Evolutionary conservation across 2,329 filamentous ascomycete genomes (phyloP).

Genomic region (Xylaria sp.): DNA sequence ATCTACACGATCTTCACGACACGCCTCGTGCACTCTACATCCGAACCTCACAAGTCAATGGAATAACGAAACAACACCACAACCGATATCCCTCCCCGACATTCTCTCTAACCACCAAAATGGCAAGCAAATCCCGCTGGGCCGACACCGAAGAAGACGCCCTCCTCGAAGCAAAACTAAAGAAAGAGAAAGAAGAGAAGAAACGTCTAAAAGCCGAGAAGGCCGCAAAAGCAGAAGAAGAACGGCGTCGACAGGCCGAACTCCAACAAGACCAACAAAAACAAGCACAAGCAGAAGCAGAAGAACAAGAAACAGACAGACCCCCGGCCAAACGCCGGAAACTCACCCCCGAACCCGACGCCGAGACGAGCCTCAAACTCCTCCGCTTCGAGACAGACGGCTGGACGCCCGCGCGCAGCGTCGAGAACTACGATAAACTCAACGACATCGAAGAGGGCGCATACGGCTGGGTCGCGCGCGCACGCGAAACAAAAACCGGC

Average conservation of each 20-base stretch:
- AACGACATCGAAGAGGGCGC: constrained; percentile 98
- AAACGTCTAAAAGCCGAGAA: constrained; percentile 78
- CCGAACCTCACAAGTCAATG: not conserved
- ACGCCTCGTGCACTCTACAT: no score
- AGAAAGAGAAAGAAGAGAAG: constrained; percentile 83
- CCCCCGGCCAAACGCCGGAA: constrained; percentile 59
- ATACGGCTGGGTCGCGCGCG: constrained; percentile 90
- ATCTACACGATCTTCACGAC: not conserved
- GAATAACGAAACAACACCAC: constrained; percentile 9
- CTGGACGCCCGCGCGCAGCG: constrained; percentile 69
- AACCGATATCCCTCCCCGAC: not conserved
- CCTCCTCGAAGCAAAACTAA: constrained; percentile 64
- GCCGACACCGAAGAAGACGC: constrained; percentile 77
- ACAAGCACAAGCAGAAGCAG: constrained; percentile 23
- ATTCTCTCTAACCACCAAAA: constrained; percentile 30
- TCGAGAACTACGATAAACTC: constrained; percentile 83
- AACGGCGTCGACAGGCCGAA: constrained; percentile 19
- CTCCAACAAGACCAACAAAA: constrained; percentile 18
- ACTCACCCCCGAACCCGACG: constrained; percentile 43
- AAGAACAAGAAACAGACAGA: constrained; percentile 30
- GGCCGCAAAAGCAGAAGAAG: constrained; percentile 62
- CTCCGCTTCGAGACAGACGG: constrained; percentile 63
- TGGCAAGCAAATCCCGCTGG: constrained; percentile 78
- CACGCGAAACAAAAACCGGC: constrained; percentile 66
- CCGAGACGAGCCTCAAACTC: constrained; percentile 44